Evolutionary conservation across 164 flowering plant genomes (phyloP).

Genomic region (Macadamia integrifolia): DNA sequence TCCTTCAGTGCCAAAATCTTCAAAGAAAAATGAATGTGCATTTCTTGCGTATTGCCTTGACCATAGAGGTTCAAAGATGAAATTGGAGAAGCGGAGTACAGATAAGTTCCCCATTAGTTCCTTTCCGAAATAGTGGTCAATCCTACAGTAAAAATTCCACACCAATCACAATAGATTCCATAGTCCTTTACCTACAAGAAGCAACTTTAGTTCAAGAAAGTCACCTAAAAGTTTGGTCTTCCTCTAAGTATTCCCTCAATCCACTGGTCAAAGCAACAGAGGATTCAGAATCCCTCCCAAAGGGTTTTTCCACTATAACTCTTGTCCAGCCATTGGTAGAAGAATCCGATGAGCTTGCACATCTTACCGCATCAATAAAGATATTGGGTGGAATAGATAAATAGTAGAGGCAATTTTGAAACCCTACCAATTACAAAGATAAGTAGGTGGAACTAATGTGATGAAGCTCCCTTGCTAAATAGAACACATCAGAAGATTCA

Average conservation of each 20-base stretch:
- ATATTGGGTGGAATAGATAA: slow-evolving; percentile 92
- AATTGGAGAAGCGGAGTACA: slow-evolving; percentile 89
- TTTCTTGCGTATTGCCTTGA: slow-evolving; percentile 86
- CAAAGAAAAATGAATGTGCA: slow-evolving; percentile 86
- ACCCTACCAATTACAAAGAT: slow-evolving; percentile 31
- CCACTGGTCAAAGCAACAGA: slow-evolving; percentile 73
- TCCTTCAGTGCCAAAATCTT: slow-evolving; percentile 97
- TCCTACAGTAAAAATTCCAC: slow-evolving; percentile 40
- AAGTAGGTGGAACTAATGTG: neutral
- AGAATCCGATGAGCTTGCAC: slow-evolving; percentile 76
- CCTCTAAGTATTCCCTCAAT: slow-evolving; percentile 68
- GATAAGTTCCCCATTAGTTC: slow-evolving; percentile 93
- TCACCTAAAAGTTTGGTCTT: slow-evolving; percentile 92
- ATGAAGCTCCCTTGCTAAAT: neutral
- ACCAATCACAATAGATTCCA: neutral
- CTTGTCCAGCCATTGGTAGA: slow-evolving; percentile 91
- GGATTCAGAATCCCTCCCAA: slow-evolving; percentile 89
- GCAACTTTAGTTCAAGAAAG: neutral
- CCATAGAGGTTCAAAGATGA: slow-evolving; percentile 91
- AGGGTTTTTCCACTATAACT: slow-evolving; percentile 95
- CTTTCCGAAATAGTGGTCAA: slow-evolving; percentile 91
- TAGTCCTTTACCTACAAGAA: neutral
- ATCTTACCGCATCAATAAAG: slow-evolving; percentile 72
- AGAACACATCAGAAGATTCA: neutral
- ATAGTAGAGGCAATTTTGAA: slow-evolving; percentile 82